These are phyloP conservation scores for Macaranga tanarius DNA, from an alignment of 441 rosid species.

Conservation along the genomic window DNA sequence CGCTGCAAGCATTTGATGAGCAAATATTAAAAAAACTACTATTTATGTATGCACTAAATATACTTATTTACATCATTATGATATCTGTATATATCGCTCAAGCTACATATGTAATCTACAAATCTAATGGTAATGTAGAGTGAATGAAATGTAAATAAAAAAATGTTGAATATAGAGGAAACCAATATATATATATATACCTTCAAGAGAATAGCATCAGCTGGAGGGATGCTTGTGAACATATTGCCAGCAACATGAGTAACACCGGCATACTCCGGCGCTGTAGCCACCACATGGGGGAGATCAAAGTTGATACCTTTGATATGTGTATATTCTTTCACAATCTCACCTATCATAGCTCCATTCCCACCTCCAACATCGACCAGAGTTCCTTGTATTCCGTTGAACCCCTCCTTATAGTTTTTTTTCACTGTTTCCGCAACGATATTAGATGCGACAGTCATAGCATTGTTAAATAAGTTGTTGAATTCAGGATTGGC, in stretches of 20 bases:
- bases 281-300: constrained; percentile 1
- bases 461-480: background rate
- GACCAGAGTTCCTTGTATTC: background rate
- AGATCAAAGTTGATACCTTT: constrained; percentile 9
- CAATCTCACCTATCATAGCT: background rate
- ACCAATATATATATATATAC: too few species aligned
- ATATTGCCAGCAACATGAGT: background rate
- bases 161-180: too few species aligned
- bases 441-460: background rate
- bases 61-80: too few species aligned
- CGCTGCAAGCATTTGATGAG: background rate
- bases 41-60: too few species aligned
- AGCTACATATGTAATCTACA: too few species aligned
- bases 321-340: background rate
- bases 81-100: too few species aligned
- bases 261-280: background rate
- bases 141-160: too few species aligned
- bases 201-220: background rate
- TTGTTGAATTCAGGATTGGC: background rate
- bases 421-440: background rate
- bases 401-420: background rate
- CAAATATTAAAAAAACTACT: too few species aligned
- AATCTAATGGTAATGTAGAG: too few species aligned
- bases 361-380: constrained; percentile 3
- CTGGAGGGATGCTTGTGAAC: constrained; percentile 2